Base-by-base conservation (phyloP, 208 protist species). In the Leishmania lainsoni region DNA sequence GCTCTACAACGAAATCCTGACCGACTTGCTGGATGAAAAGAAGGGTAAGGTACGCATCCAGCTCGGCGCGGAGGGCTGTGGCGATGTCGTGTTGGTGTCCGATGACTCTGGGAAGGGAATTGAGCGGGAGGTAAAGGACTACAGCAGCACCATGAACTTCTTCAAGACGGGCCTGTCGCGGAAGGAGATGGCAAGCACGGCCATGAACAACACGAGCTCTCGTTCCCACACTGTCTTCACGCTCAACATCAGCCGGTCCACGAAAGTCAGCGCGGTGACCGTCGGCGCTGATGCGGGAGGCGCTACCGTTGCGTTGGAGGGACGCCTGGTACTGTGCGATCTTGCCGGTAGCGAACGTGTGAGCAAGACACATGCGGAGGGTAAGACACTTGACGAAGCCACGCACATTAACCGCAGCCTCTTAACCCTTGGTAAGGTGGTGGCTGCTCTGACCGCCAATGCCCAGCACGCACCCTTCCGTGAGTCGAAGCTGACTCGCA, bases 341-440 rank as follows among this genome's bases (percentile, higher is more conserved):
- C 90, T 99, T 20, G 99, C 99, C 16, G 99, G 99, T 16, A 99
- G 97, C 61, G 99, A 99, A 89, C 94, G 98, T 72, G 87, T 93
- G 29, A 91, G 89, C 61, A 92, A 96, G 81, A 99, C 99, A 5
- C 89, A 95, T 16, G 94, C 97, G 2, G 92, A 98, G 79, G 98
- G 98, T 16, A 91, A 98, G 70, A 94, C 92, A 22, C 86, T 99
- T 17, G 90, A 92, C 56, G 98, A 99, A 88, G 98, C 98, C n/a
- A 94, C 86, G 17, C 91, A 99, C 89, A 99, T 99, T 78, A 99
- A 99, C 90, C 95, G 98, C 69, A 98, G 91, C 77, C 90, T 99
- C 3, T 91, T 99, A 32, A 96, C 95, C 1, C 86, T 98, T 5
- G 93, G 93, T n/a, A 96, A 94, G 69, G 96, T 98, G 0, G 93